Conservation (phyloP, 2,329 filamentous ascomycete species). For the Macroventuria anomochaeta region DNA sequence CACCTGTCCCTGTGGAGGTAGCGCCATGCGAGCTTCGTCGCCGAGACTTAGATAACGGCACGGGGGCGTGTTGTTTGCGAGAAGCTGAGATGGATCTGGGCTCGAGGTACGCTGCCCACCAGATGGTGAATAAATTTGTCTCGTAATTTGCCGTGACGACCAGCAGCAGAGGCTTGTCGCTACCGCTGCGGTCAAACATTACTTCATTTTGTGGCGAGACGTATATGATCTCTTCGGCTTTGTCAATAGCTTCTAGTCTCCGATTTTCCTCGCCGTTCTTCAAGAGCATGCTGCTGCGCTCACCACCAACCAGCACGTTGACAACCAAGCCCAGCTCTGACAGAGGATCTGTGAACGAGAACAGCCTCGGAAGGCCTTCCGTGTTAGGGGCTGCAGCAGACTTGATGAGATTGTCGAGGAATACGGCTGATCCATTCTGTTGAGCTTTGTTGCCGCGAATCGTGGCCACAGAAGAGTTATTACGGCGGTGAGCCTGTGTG, state of each 20-base stretch:
- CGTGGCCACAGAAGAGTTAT: conserved; percentile 38
- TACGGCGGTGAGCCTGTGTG: conserved; percentile 39
- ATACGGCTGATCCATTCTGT: conserved; percentile 32
- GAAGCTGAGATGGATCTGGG: conserved; percentile 62
- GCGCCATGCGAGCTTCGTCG: conserved; percentile 65
- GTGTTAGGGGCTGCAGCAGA: conserved; percentile 30
- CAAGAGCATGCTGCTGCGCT: conserved; percentile 39
- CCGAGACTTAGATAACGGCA: conserved; percentile 58
- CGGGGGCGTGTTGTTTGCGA: conserved; percentile 49
- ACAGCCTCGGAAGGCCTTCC: conserved; percentile 73
- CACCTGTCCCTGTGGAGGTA: conserved; percentile 70
- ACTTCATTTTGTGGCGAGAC: conserved; percentile 72
- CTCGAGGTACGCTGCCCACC: conserved; percentile 79
- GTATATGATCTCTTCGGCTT: conserved; percentile 82
- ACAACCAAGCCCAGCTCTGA: conserved; percentile 86
- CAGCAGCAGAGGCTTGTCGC: conserved; percentile 64
- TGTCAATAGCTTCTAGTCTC: conserved; percentile 67
- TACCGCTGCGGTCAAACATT: conserved; percentile 53
- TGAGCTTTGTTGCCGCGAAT: conserved; percentile 30
- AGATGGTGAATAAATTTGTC: conserved; percentile 79
- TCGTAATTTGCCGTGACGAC: conserved; percentile 83
- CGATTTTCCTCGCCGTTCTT: conserved; percentile 41
- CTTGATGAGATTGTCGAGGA: conserved; percentile 43
- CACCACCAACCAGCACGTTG: conserved; percentile 38
- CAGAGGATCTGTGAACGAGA: conserved; percentile 84